Evolutionary conservation across 192 early-diverging fungal genomes (phyloP).

Genomic region (Obelidium mucronatum): DNA sequence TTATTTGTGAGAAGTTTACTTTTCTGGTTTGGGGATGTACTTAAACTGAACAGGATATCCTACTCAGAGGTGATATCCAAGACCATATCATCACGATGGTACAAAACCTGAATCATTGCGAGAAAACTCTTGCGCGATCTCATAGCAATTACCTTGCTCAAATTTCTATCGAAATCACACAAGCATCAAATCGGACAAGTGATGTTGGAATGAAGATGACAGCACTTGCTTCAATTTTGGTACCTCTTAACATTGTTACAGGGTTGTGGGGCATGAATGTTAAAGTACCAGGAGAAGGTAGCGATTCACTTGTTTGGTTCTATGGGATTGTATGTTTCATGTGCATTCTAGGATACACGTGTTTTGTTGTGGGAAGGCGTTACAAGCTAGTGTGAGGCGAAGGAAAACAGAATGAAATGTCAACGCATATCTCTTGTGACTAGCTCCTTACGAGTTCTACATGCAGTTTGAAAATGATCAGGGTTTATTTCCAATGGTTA

Average conservation of each 20-base stretch:
- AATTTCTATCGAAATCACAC: conserved; percentile 73
- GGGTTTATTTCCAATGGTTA: too few relatives aligned
- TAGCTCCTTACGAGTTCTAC: too few relatives aligned
- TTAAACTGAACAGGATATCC: too few relatives aligned
- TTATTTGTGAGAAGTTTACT: conserved; percentile 65
- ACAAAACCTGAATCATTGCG: conserved; percentile 71
- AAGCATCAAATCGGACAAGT: conserved; percentile 76
- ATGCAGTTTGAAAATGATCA: too few relatives aligned
- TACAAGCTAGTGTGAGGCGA: background rate
- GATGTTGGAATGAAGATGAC: conserved; percentile 88
- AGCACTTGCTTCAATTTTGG: conserved; percentile 83
- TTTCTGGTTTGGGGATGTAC: conserved; percentile 52
- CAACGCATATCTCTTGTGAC: background rate
- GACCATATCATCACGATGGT: conserved; percentile 76
- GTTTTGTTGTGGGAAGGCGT: background rate
- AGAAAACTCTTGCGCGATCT: conserved; percentile 71
- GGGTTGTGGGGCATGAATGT: conserved; percentile 51
- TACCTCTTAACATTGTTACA: conserved; percentile 89
- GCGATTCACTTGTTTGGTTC: conserved; percentile 46
- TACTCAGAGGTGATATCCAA: background rate
- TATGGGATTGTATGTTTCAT: conserved; percentile 45
- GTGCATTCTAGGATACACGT: conserved; percentile 27
- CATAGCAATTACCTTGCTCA: conserved; percentile 86
- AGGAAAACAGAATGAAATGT: background rate
- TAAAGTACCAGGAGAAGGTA: conserved; percentile 50